Evolutionary conservation across 805 yeast genomes (phyloP).

Genomic region (Zygoascus ofunaensis): DNA sequence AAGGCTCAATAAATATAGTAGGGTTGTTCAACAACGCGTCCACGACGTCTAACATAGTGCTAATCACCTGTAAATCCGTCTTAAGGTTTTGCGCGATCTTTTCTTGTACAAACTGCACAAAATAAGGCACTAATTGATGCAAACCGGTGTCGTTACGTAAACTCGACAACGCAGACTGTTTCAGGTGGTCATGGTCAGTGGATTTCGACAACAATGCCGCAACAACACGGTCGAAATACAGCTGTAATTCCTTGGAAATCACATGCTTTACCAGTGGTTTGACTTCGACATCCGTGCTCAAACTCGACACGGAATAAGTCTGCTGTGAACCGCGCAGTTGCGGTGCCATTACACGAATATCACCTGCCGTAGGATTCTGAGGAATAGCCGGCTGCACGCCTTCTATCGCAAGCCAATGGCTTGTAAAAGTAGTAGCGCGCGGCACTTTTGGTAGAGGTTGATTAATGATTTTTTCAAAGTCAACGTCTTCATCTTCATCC

Average conservation of each 20-base stretch:
- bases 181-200: conserved; percentile 44
- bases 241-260: conserved; percentile 83
- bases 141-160: conserved; percentile 88
- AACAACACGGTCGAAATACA: conserved; percentile 85
- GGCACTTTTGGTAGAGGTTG: conserved; percentile 95
- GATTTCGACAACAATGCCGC: conserved; percentile 49
- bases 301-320: conserved; percentile 43
- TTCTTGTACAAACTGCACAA: conserved; percentile 92
- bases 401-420: conserved; percentile 92
- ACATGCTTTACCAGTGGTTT: conserved; percentile 94
- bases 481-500: conserved; percentile 84
- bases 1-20: conserved; percentile 85
- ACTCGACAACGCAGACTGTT: conserved; percentile 75
- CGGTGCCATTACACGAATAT: conserved; percentile 70
- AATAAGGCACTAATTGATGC: conserved; percentile 93
- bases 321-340: conserved; percentile 75
- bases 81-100: conserved; percentile 83
- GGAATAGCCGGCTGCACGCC: conserved; percentile 98
- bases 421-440: conserved; percentile 81
- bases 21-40: conserved; percentile 76
- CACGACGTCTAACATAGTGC: conserved; percentile 82
- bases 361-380: conserved; percentile 77
- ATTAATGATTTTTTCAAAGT: conserved; percentile 85
- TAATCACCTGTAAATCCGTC: conserved; percentile 49
- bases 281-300: conserved; percentile 47